Percentiles rank a stretch among this genome's conserved stretches.
Conservation (phyloP, 2,329 filamentous ascomycete genomes). For the Fusarium heterosporum region DNA sequence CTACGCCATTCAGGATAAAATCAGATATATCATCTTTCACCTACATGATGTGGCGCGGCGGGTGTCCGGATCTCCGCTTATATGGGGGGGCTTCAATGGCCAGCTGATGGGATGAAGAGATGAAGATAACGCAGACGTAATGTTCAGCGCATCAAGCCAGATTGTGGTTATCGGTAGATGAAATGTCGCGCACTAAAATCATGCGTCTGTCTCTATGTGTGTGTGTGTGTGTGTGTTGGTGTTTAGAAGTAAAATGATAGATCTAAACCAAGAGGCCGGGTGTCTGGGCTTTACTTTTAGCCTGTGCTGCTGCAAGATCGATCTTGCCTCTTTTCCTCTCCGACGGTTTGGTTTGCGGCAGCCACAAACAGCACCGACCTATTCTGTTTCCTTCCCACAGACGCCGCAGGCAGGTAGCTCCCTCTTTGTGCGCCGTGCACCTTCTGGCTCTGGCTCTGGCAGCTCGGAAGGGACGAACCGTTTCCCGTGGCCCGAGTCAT, state of each 20-base stretch:
- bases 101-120: conserved; percentile 22
- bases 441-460: neutral
- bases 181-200: conserved; percentile 7
- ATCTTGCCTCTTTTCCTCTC: conserved; percentile 19
- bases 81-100: conserved; percentile 5
- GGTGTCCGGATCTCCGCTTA: conserved; percentile 9
- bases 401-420: conserved; percentile 5
- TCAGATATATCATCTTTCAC: conserved; percentile 36
- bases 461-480: conserved; percentile 35
- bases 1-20: conserved; percentile 15
- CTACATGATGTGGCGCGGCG: conserved; percentile 19
- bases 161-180: conserved; percentile 2
- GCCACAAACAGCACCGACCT: conserved; percentile 14
- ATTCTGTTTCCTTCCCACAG: conserved; percentile 3
- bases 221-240: conserved; percentile 8
- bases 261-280: conserved; percentile 13
- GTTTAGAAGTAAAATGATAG: neutral
- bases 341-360: conserved; percentile 31
- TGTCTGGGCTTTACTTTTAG: conserved; percentile 15
- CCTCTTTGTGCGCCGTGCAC: conserved; percentile 26
- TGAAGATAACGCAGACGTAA: conserved; percentile 7
- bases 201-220: neutral
- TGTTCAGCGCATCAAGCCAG: neutral
- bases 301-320: conserved; percentile 34
- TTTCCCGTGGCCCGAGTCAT: conserved; percentile 6